Evolutionary conservation across 257 asterid species (phyloP).

Genomic region (Solanum boliviense): DNA sequence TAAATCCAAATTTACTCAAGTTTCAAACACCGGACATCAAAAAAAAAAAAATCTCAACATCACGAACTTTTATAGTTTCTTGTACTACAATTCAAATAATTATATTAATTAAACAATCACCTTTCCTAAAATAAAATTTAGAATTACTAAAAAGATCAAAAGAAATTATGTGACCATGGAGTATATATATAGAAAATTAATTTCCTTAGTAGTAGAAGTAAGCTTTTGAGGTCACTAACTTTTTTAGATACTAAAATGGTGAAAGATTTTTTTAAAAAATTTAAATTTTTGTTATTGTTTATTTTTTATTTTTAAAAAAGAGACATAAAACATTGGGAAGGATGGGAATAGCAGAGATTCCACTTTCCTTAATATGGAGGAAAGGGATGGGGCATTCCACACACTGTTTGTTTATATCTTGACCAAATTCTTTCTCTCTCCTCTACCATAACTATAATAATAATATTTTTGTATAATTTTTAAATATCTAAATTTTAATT

Average conservation of each 20-base stretch:
- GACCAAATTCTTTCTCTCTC: conserved; percentile 27
- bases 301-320: neutral
- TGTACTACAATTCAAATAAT: neutral
- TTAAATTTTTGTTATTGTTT: neutral
- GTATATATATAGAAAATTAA: neutral
- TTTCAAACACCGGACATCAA: fast-evolving
- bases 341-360: conserved; percentile 90
- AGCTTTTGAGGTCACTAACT: neutral
- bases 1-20: no score
- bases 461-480: neutral
- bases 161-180: neutral
- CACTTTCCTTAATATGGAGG: conserved; percentile 56
- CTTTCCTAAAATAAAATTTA: neutral
- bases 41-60: neutral
- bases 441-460: neutral
- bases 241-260: neutral
- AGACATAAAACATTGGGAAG: conserved; percentile 68
- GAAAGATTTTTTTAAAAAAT: neutral
- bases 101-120: neutral
- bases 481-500: neutral
- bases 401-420: conserved; percentile 49
- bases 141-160: neutral
- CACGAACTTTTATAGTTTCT: neutral
- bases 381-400: conserved; percentile 83
- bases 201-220: neutral